Conservation (phyloP, 352 stramenopile genomes). For the Phytophthora nicotianae region DNA sequence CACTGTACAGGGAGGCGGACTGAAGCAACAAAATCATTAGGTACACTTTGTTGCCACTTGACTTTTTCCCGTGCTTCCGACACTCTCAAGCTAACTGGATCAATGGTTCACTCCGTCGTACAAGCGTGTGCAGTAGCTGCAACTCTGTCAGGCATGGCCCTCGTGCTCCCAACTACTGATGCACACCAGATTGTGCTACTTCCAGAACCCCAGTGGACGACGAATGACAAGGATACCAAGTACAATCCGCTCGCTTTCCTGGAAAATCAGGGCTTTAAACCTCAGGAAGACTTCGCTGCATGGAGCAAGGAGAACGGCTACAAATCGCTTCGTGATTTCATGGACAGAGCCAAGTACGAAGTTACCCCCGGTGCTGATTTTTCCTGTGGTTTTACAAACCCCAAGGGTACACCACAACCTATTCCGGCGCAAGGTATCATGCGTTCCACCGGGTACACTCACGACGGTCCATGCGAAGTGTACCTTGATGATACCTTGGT, state of each 20-base stretch:
- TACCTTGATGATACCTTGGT: slow-evolving; percentile 38
- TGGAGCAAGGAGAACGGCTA: slow-evolving; percentile 41
- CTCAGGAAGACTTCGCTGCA: slow-evolving; percentile 40
- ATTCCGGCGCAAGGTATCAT: slow-evolving; percentile 31
- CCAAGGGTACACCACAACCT: slow-evolving; percentile 30
- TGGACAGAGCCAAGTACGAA: slow-evolving; percentile 42
- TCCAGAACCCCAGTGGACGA: slow-evolving; percentile 36
- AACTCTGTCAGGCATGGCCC: slow-evolving; percentile 21
- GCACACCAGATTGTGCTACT: slow-evolving; percentile 46
- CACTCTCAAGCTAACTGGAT: too few species aligned
- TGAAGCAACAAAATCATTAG: too few species aligned
- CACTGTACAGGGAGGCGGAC: too few species aligned
- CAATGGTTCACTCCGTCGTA: background rate
- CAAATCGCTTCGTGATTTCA: slow-evolving; percentile 51
- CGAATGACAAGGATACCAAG: slow-evolving; percentile 34
- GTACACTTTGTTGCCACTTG: too few species aligned
- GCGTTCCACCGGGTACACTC: slow-evolving; percentile 48
- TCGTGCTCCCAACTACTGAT: slow-evolving; percentile 22
- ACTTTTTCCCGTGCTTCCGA: too few species aligned
- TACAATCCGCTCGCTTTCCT: slow-evolving; percentile 55
- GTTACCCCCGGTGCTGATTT: slow-evolving; percentile 32
- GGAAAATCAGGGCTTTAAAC: slow-evolving; percentile 46
- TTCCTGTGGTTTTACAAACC: slow-evolving; percentile 36
- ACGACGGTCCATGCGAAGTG: slow-evolving; percentile 43
- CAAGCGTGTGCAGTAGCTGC: slow-evolving; percentile 8